Conservation (phyloP, 2,329 filamentous ascomycete species). For the Sporothrix variecibatus region DNA sequence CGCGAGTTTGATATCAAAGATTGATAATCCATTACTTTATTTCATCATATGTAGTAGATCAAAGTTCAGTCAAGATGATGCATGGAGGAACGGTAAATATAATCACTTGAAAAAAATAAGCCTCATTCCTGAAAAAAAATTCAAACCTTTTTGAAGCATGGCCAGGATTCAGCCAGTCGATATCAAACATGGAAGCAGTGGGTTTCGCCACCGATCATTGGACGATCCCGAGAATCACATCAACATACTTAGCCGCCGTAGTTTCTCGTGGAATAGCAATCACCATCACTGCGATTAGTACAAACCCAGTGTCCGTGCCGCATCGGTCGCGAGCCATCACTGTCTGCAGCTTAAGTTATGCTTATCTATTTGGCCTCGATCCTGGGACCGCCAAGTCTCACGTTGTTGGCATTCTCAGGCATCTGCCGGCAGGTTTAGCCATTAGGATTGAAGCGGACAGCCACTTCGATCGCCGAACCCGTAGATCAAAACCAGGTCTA, state of each 20-base stretch:
- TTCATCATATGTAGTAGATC: too few species aligned
- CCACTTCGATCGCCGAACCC: not conserved
- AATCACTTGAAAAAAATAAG: too few species aligned
- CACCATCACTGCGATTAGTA: not conserved
- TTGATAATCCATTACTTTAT: too few species aligned
- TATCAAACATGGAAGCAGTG: not conserved
- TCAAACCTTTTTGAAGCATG: not conserved
- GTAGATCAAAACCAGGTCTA: not conserved
- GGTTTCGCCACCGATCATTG: not conserved
- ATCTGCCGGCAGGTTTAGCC: slow-evolving; percentile 10
- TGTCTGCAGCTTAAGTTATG: not conserved
- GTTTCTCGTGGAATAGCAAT: not conserved
- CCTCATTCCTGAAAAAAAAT: too few species aligned
- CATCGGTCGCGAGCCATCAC: not conserved
- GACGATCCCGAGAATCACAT: not conserved
- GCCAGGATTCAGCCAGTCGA: not conserved
- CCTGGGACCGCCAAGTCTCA: slow-evolving; percentile 8
- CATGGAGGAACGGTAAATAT: too few species aligned
- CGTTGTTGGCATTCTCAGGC: not conserved
- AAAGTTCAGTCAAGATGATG: too few species aligned
- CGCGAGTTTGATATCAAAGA: too few species aligned
- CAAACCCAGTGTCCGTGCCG: not conserved
- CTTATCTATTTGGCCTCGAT: not conserved
- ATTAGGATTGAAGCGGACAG: not conserved
- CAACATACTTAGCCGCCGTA: not conserved